Evolutionary conservation across 352 stramenopile species (phyloP).

Genomic region (Pythium dissimile): DNA sequence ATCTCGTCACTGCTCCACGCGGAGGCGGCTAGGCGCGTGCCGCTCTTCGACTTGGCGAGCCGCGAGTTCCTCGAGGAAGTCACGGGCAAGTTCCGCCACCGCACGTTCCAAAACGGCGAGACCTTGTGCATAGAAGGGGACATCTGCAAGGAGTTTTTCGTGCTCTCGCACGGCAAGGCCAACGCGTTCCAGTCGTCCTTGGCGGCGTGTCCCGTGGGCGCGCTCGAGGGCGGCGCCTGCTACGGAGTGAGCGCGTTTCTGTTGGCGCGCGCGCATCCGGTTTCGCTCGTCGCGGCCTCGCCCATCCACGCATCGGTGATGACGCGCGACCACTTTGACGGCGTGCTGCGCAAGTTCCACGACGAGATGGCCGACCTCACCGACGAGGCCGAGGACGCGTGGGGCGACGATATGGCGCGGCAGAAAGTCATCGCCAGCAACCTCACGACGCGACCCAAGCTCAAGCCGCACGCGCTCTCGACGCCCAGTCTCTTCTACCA

Average conservation of each 20-base stretch:
- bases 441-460: conserved; percentile 37
- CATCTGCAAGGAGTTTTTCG: conserved; percentile 65
- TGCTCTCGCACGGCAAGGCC: conserved; percentile 55
- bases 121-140: conserved; percentile 67
- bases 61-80: conserved; percentile 75
- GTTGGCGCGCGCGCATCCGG: conserved; percentile 33
- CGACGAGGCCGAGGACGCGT: conserved; percentile 39
- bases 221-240: conserved; percentile 59
- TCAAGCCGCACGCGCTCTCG: conserved; percentile 46
- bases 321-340: conserved; percentile 70
- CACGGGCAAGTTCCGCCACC: conserved; percentile 73
- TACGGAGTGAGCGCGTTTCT: conserved; percentile 71
- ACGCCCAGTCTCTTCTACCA: conserved; percentile 57
- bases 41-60: conserved; percentile 59
- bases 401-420: conserved; percentile 32
- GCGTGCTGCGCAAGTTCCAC: conserved; percentile 53
- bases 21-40: conserved; percentile 46
- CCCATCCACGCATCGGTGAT: conserved; percentile 62
- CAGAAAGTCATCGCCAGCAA: conserved; percentile 40
- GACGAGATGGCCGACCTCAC: conserved; percentile 52
- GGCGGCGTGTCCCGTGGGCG: conserved; percentile 42
- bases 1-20: conserved; percentile 73
- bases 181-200: conserved; percentile 58
- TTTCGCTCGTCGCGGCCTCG: conserved; percentile 48
- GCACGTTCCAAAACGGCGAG: conserved; percentile 68